Evolutionary conservation across 805 yeast species (phyloP), one percentile per base, ranked within the genome.

Genomic region (Citeromyces nyonsensis): DNA sequence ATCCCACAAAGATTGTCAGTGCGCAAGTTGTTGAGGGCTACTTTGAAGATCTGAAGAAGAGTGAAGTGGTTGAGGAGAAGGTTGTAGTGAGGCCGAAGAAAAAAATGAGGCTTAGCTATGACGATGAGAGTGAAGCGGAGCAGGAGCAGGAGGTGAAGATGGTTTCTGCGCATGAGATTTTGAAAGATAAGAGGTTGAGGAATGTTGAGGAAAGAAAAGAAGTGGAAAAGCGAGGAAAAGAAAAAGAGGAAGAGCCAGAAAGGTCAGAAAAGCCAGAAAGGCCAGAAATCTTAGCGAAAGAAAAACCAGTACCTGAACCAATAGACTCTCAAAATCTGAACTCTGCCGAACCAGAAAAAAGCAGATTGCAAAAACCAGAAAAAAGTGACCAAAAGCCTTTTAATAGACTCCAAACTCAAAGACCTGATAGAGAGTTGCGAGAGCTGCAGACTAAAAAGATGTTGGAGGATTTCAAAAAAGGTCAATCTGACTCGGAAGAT

Each of bases 1-100:
- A 61, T 40, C 81, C 83, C 0, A 62, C 66, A 0, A 45, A 36
- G 15, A 58, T 78, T 10, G 43, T 42, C 2, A 49, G 44, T 3
- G 44, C 57, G 5, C 62, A 59, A 33, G 61, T 74, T 2, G 44
- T 63, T 2, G 52, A 57, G 6, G 63, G 62, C 3, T 73, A 54
- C 48, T 76, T 74, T 44, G 61, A 56, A 9, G 70, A 63, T 37
- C 42, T 66, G 38, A 31, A n/a, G 11, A 25, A 10, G 28, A 14
- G 15, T 5, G 22, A 33, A 61, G 46, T 5, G 54, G 44, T 7
- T 51, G 38, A 2, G 43, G 42, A 9, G 47, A 38, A 18, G 40
- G 39, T 2, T 41, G 29, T 6, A 14, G 10, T 5, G 10, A 34
- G n/a, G 33, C 24, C 22, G 7, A 18, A 18, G 22, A 18, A 18